Evolutionary conservation across 2,329 filamentous ascomycete genomes (phyloP), one percentile per base, ranked within the genome.

Genomic region (Huntiella omanensis): DNA sequence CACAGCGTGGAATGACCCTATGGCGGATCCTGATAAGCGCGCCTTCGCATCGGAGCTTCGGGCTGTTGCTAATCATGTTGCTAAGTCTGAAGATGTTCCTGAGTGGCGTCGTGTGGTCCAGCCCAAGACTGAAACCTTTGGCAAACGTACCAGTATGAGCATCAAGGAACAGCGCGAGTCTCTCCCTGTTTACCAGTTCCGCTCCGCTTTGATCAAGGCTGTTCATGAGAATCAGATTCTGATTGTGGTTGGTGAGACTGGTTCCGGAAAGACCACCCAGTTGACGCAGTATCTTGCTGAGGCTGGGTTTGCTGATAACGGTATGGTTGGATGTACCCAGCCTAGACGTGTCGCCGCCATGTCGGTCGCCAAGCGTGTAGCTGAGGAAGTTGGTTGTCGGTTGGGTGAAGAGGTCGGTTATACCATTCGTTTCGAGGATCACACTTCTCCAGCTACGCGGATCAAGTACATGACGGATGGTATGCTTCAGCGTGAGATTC

Each of bases 391-490:
- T 49, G 88, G 91, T 12, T 95, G 88, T 55, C 73, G 80, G 52
- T 71, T 96, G 10, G 91, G 91, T 33, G 77, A 87, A 47, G 87
- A 95, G 59, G 88, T 98, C 52, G 91, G 91, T 46, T 98, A 98
- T 60, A 94, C 83, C 5, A 94, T 98, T 58, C 84, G 91, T 59
- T 98, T 98, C 58, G 91, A 98, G 58, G 91, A 98, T 63, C 83
- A 80, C 59, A 95, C 88, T 0, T 83, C 80, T 52, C 77, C 84
- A 2, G 72, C 79, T 13, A 98, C 91, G 1, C 84, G 80, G 57
- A 94, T 98, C 67, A 98, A 98, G 66, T 98, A 98, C 65, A 95
- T 98, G 88, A 98, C 91, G 12, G 91, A 98, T 56, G 91, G 91
- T 62, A 96, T 96, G 83, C 73, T 98, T 59, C 79, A 95, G 64